phyloP scores from a whole-genome alignment of 2,329 filamentous ascomycete genomes.

The Phoma herbarum region DNA sequence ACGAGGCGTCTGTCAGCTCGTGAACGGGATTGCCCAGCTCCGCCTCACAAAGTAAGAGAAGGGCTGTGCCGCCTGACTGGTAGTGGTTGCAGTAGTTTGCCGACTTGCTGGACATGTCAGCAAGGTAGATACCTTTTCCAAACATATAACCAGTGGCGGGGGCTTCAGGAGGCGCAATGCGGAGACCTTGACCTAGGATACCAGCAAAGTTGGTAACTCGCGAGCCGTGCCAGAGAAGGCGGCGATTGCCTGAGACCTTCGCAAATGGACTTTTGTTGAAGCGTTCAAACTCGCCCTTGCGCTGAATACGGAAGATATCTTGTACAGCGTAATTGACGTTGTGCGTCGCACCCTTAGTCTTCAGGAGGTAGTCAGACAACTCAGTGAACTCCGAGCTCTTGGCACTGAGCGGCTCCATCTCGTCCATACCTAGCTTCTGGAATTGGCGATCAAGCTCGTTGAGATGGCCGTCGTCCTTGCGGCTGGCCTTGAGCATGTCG shows the following conservation, averaged over 20 bases:
- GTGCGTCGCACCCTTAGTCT: conserved; percentile 75
- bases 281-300: conserved; percentile 74
- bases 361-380: conserved; percentile 71
- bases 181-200: conserved; percentile 85
- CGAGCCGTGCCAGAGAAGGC: conserved; percentile 88
- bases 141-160: conserved; percentile 87
- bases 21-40: conserved; percentile 81
- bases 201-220: conserved; percentile 85
- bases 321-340: conserved; percentile 66
- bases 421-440: conserved; percentile 73
- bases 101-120: conserved; percentile 81
- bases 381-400: conserved; percentile 69
- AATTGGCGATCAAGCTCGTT: conserved; percentile 78
- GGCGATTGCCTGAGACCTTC: conserved; percentile 68
- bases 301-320: conserved; percentile 84
- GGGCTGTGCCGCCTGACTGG: conserved; percentile 72
- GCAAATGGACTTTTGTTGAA: conserved; percentile 68
- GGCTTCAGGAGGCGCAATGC: conserved; percentile 87
- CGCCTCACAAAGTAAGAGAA: conserved; percentile 85
- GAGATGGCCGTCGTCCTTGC: conserved; percentile 59
- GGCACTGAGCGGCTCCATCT: conserved; percentile 75
- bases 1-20: conserved; percentile 66
- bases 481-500: conserved; percentile 75
- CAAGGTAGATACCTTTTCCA: conserved; percentile 87
- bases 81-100: conserved; percentile 75